These are phyloP conservation scores for Zanthoxylum bungeanum DNA, from an alignment of 345 rosid genomes.

Conservation along the genomic window DNA sequence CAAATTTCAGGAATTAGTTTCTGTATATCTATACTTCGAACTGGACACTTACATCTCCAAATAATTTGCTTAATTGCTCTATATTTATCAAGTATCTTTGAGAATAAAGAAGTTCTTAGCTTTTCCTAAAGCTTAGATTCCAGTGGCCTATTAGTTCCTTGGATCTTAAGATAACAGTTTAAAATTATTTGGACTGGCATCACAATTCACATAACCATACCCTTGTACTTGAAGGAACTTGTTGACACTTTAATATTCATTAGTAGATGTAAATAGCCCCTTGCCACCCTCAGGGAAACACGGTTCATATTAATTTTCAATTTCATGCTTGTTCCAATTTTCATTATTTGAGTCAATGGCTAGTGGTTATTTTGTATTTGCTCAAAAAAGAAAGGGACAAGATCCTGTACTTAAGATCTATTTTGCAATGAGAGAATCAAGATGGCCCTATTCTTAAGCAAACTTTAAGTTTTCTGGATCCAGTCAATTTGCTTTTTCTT, in stretches of 20 bases:
- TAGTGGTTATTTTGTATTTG: background rate
- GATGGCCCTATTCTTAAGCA: conserved; percentile 5
- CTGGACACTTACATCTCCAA: background rate
- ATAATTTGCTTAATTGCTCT: background rate
- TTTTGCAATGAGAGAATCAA: conserved; percentile 1
- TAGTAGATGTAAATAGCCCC: too few relatives aligned
- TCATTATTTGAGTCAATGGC: background rate
- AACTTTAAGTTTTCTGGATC: background rate
- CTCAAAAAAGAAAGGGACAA: background rate
- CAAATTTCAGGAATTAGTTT: background rate
- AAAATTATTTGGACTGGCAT: background rate
- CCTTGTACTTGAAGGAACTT: background rate
- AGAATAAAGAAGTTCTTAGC: conserved; percentile 10
- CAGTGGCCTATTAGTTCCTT: conserved; percentile 20
- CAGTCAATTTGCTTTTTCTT: background rate
- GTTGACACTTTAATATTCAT: background rate
- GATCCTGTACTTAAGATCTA: background rate
- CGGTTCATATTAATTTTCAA: background rate
- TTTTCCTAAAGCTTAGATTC: conserved; percentile 37
- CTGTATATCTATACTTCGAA: background rate
- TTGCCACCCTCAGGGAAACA: background rate
- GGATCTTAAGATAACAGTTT: conserved; percentile 16
- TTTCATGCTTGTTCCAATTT: background rate
- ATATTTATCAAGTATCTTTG: background rate
- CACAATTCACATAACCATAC: background rate